These are phyloP conservation scores for Volvox carteri DNA, from an alignment of 163 green algal genomes.

Conservation along the genomic window DNA sequence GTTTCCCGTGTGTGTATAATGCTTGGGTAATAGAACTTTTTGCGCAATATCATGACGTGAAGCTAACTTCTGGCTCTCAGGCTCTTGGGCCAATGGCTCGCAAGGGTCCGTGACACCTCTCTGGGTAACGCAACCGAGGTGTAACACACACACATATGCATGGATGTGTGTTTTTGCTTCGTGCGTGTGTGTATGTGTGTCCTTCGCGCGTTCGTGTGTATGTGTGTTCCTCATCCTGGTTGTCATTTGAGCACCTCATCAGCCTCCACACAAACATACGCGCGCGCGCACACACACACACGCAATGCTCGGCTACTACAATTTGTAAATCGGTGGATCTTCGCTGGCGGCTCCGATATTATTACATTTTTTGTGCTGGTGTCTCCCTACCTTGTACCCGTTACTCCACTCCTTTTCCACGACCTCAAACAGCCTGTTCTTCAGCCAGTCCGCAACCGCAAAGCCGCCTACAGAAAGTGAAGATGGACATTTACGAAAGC, in stretches of 20 bases:
- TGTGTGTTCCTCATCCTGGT: background rate
- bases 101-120: too few species aligned
- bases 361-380: too few species aligned
- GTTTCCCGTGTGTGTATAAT: too few species aligned
- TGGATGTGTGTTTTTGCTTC: background rate
- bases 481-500: too few species aligned
- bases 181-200: background rate
- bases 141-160: background rate
- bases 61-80: too few species aligned
- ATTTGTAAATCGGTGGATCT: too few species aligned
- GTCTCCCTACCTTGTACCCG: conserved; percentile 44
- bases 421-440: conserved; percentile 65
- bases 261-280: background rate
- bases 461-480: conserved; percentile 55
- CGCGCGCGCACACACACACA: background rate
- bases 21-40: too few species aligned
- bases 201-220: background rate
- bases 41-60: too few species aligned
- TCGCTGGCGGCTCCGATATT: too few species aligned
- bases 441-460: conserved; percentile 76
- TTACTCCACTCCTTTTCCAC: conserved; percentile 67
- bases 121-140: too few species aligned
- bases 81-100: too few species aligned
- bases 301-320: background rate
- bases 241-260: background rate